Evolutionary conservation across 1,284 basidiomycete genomes (phyloP).

Genomic region (Caloboletus firmus): DNA sequence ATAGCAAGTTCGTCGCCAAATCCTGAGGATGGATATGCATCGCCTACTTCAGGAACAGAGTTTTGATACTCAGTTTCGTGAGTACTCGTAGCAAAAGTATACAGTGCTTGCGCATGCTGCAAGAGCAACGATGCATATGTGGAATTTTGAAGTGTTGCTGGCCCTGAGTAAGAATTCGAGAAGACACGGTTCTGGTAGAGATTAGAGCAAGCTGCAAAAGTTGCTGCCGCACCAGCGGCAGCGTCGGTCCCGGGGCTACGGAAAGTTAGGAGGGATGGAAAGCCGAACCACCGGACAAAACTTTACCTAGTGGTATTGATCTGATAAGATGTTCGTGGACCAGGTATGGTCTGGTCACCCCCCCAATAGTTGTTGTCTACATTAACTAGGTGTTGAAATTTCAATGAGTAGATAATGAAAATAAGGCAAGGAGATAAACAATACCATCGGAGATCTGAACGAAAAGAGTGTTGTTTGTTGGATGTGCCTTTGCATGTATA

Average conservation of each 20-base stretch:
- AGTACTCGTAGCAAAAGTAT: constrained; percentile 68
- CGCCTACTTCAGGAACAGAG: constrained; percentile 61
- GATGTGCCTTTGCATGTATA: constrained; percentile 64
- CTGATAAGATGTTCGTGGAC: constrained; percentile 70
- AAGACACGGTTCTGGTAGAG: constrained; percentile 68
- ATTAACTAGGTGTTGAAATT: constrained; percentile 42
- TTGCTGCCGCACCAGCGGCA: constrained; percentile 78
- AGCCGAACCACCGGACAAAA: neutral
- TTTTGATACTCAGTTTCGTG: constrained; percentile 60
- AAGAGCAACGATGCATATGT: constrained; percentile 72
- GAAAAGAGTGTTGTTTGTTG: constrained; percentile 69
- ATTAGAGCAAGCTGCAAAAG: constrained; percentile 82
- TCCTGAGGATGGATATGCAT: constrained; percentile 72
- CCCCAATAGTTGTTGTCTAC: constrained; percentile 86
- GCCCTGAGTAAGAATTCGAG: constrained; percentile 50
- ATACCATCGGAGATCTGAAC: constrained; percentile 73
- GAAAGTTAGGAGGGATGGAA: constrained; percentile 12
- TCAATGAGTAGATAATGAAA: constrained; percentile 8
- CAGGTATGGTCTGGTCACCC: constrained; percentile 78
- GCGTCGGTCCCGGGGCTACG: constrained; percentile 82
- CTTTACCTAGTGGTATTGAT: constrained; percentile 62
- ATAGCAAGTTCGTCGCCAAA: constrained; percentile 71
- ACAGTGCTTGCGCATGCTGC: constrained; percentile 73
- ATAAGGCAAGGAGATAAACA: constrained; percentile 4
- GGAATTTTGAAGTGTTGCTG: constrained; percentile 70